Conservation (phyloP, 768 basidiomycete species). For the Pholiota molesta region DNA sequence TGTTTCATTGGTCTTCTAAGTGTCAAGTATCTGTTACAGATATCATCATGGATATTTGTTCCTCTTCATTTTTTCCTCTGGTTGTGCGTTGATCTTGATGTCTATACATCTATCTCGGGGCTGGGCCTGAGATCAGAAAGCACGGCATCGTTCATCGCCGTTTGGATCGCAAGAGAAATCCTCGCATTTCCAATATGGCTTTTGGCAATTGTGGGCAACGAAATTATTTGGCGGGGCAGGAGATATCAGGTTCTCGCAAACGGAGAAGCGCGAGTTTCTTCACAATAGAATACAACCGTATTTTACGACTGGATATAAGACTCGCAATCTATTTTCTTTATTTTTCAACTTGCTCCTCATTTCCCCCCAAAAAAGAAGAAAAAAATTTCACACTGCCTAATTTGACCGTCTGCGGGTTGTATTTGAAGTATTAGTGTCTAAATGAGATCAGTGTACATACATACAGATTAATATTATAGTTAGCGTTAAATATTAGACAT, state of each 20-base stretch:
- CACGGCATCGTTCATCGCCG: constrained; percentile 63
- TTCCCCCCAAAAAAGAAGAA: too few relatives aligned
- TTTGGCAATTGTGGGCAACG: constrained; percentile 77
- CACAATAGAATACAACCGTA: neutral
- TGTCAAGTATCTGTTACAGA: constrained; percentile 48
- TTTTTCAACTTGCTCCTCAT: too few relatives aligned
- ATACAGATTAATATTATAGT: constrained; percentile 10
- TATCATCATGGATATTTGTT: constrained; percentile 58
- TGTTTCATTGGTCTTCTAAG: constrained; percentile 66
- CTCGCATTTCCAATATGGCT: constrained; percentile 89
- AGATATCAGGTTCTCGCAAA: constrained; percentile 74
- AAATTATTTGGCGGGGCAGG: constrained; percentile 87
- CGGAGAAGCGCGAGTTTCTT: constrained; percentile 56
- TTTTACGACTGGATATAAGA: neutral
- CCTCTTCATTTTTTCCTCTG: constrained; percentile 66
- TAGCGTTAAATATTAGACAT: constrained; percentile 1
- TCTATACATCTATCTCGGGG: constrained; percentile 77
- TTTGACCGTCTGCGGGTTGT: neutral
- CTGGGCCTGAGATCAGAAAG: constrained; percentile 54
- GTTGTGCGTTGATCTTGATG: constrained; percentile 81
- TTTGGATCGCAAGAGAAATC: constrained; percentile 82
- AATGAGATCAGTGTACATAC: constrained; percentile 1
- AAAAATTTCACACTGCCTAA: too few relatives aligned
- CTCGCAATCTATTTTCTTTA: too few relatives aligned
- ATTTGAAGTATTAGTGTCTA: neutral